Conservation (phyloP, 805 yeast genomes). For the Saccharomyces jurei region DNA sequence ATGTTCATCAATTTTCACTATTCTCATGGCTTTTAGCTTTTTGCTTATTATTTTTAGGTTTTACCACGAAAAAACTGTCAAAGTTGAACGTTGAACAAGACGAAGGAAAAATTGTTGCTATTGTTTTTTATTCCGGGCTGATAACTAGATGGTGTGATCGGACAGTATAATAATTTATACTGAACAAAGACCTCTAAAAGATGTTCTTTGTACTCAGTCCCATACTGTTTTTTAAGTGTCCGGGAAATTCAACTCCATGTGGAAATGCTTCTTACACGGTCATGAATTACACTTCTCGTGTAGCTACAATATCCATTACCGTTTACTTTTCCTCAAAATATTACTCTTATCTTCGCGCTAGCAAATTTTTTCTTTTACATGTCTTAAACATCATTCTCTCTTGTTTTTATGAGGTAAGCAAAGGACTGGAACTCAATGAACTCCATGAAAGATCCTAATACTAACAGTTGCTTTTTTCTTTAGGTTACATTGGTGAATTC, state of each 20-base stretch:
- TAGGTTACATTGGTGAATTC: conserved; percentile 88
- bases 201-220: conserved; percentile 45
- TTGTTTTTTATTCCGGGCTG: conserved; percentile 59
- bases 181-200: conserved; percentile 9
- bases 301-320: conserved; percentile 31
- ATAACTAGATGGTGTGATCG: conserved; percentile 97
- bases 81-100: neutral
- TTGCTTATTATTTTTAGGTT: neutral
- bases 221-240: conserved; percentile 96
- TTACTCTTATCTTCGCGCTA: neutral
- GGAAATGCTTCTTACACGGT: conserved; percentile 67
- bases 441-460: neutral
- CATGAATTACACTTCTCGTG: conserved; percentile 19
- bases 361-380: neutral
- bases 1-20: conserved; percentile 13
- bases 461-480: conserved; percentile 8
- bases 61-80: neutral
- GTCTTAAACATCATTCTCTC: neutral
- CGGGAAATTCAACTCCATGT: conserved; percentile 59
- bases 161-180: conserved; percentile 27
- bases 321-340: conserved; percentile 67
- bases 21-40: neutral
- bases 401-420: neutral
- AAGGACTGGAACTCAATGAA: neutral
- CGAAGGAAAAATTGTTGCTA: conserved; percentile 13